Evolutionary conservation across 2,329 filamentous ascomycete species (phyloP).

Genomic region (Aspergillus sp.): DNA sequence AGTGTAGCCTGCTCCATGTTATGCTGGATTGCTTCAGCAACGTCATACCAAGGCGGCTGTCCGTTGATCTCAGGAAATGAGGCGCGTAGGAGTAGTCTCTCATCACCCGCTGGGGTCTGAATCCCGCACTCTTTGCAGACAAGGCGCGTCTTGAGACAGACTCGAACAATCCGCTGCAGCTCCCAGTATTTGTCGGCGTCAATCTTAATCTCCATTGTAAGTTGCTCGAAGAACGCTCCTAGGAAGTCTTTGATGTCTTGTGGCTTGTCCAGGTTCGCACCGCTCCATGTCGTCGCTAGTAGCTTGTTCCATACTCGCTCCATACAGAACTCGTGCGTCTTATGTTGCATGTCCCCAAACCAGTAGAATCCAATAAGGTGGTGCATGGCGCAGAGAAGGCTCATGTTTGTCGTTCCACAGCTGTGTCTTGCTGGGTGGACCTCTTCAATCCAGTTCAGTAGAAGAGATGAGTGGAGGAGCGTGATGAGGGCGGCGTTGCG

Average conservation of each 20-base stretch:
- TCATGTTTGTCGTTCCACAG: neutral
- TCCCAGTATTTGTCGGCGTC: neutral
- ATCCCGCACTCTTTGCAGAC: conserved; percentile 11
- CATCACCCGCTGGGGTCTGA: neutral
- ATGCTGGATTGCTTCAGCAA: conserved; percentile 7
- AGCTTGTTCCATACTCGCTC: conserved; percentile 14
- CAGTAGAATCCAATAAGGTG: conserved; percentile 25
- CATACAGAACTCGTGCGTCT: conserved; percentile 4
- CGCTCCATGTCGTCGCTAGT: conserved; percentile 2
- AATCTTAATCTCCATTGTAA: conserved; percentile 4
- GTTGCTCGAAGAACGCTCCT: conserved; percentile 15
- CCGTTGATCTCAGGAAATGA: neutral
- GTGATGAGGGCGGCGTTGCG: conserved; percentile 31
- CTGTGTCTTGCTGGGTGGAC: conserved; percentile 7
- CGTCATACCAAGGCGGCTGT: neutral
- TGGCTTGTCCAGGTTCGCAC: neutral
- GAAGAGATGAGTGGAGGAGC: conserved; percentile 31
- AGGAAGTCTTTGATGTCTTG: conserved; percentile 28
- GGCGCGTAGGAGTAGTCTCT: conserved; percentile 3
- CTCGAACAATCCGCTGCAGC: conserved; percentile 9
- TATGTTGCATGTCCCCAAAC: conserved; percentile 5
- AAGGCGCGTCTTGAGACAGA: neutral
- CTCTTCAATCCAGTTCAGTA: conserved; percentile 30
- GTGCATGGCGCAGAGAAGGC: conserved; percentile 24
- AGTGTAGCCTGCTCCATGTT: neutral